These are phyloP conservation scores for Butyriboletus appendiculatus DNA, from an alignment of 1,284 basidiomycete species.

Conservation along the genomic window DNA sequence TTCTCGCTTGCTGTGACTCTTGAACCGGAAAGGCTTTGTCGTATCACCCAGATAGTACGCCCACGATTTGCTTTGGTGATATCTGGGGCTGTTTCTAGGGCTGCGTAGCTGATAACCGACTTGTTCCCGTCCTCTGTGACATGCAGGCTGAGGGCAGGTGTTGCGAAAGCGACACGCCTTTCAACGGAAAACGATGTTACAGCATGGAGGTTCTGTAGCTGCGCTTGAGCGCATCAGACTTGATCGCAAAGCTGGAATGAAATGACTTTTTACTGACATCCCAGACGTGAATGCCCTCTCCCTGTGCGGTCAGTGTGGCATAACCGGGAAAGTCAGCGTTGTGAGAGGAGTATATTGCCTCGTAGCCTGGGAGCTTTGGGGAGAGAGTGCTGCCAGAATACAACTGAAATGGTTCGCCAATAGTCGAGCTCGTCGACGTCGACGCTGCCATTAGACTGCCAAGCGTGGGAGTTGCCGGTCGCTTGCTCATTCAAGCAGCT, in stretches of 20 bases:
- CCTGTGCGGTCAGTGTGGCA: slow-evolving; percentile 64
- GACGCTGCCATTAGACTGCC: neutral
- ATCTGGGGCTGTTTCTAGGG: slow-evolving; percentile 51
- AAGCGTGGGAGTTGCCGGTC: slow-evolving; percentile 22
- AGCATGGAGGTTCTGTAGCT: slow-evolving; percentile 69
- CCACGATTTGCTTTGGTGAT: slow-evolving; percentile 41
- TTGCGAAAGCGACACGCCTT: slow-evolving; percentile 59
- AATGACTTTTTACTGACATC: slow-evolving; percentile 51
- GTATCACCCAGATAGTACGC: slow-evolving; percentile 63
- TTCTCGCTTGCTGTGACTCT: slow-evolving; percentile 40
- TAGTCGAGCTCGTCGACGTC: slow-evolving; percentile 44
- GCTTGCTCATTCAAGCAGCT: neutral
- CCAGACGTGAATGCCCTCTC: slow-evolving; percentile 70
- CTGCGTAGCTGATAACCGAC: slow-evolving; percentile 56
- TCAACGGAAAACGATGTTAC: slow-evolving; percentile 67
- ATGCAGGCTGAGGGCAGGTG: slow-evolving; percentile 52
- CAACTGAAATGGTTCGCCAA: slow-evolving; percentile 63
- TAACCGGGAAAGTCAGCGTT: slow-evolving; percentile 49
- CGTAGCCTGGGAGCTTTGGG: slow-evolving; percentile 20
- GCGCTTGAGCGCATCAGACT: slow-evolving; percentile 17
- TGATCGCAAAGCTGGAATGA: neutral
- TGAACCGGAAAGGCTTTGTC: slow-evolving; percentile 50
- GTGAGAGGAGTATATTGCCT: slow-evolving; percentile 43
- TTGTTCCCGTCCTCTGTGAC: slow-evolving; percentile 36
- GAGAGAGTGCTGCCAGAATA: slow-evolving; percentile 44